Conservation (phyloP, 179 eudicot genomes). For the Beta macrorhiza region DNA sequence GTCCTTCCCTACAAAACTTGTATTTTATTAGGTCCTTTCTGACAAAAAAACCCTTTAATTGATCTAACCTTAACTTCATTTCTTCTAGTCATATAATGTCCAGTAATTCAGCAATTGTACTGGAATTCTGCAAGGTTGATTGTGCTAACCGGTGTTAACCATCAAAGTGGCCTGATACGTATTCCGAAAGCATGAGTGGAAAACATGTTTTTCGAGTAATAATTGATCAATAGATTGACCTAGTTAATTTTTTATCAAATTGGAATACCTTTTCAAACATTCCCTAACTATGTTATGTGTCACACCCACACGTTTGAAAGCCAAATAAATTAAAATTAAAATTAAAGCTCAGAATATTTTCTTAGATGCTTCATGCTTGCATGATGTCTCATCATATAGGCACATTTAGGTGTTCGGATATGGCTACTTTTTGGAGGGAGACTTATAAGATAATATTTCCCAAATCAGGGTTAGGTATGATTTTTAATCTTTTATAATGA, state of each 20-base stretch:
- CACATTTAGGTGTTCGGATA: too few species aligned
- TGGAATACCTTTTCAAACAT: constrained; percentile 24
- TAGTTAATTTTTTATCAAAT: not conserved
- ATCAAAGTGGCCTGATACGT: not conserved
- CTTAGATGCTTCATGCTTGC: constrained; percentile 10
- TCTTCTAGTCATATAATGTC: too few species aligned
- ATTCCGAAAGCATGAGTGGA: constrained; percentile 17
- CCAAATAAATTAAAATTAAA: not conserved
- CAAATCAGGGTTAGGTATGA: too few species aligned
- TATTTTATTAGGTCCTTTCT: too few species aligned
- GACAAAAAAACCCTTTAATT: too few species aligned
- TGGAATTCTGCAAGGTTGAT: too few species aligned
- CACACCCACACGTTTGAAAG: constrained; percentile 34
- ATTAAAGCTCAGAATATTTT: not conserved
- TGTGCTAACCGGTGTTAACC: too few species aligned
- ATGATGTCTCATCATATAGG: constrained; percentile 3
- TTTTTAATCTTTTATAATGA: not conserved
- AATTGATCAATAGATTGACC: constrained; percentile 15
- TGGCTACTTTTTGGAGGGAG: too few species aligned
- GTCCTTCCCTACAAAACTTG: too few species aligned
- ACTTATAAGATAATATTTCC: too few species aligned
- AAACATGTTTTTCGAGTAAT: constrained; percentile 17
- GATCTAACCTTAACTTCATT: too few species aligned
- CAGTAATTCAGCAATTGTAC: too few species aligned
- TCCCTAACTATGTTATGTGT: constrained; percentile 23